These are phyloP conservation scores for Fusarium miscanthi DNA, from an alignment of 2,329 filamentous ascomycete genomes.

Conservation along the genomic window DNA sequence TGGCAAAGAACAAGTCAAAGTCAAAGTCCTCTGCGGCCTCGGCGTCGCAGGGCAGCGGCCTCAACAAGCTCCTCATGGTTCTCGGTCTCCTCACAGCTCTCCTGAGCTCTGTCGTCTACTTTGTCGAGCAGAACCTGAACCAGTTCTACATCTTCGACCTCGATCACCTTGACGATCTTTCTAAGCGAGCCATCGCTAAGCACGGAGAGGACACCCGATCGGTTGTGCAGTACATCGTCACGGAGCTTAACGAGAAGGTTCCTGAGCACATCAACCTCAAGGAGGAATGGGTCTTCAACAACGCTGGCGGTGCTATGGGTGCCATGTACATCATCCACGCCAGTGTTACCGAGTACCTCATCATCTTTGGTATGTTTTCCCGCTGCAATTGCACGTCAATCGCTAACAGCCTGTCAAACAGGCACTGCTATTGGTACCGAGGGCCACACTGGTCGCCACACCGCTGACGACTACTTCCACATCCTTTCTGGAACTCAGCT, in stretches of 20 bases:
- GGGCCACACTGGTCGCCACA: conserved; percentile 88
- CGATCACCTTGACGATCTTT: conserved; percentile 74
- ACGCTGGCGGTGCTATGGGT: conserved; percentile 91
- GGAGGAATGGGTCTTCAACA: conserved; percentile 92
- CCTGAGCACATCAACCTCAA: conserved; percentile 71
- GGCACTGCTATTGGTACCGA: conserved; percentile 84
- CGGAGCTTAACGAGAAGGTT: conserved; percentile 68
- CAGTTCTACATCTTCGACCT: conserved; percentile 81
- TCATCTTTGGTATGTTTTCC: conserved; percentile 73
- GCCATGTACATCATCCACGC: conserved; percentile 92
- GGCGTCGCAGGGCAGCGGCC: conserved; percentile 41
- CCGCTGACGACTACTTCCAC: conserved; percentile 94
- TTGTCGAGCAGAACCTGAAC: conserved; percentile 68
- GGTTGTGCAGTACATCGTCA: conserved; percentile 76
- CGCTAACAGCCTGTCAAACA: conserved; percentile 24
- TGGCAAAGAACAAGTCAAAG: conserved; percentile 35
- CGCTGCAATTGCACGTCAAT: background rate
- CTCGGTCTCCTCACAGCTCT: conserved; percentile 66
- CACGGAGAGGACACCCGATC: conserved; percentile 81
- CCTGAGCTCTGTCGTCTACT: conserved; percentile 64
- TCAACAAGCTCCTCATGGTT: conserved; percentile 57
- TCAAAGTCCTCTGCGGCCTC: conserved; percentile 35
- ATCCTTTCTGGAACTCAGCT: conserved; percentile 83
- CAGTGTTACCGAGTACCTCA: conserved; percentile 91
- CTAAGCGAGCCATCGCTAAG: conserved; percentile 70